These are phyloP conservation scores for Xerocomellus amylosporus DNA, from an alignment of 768 basidiomycete species.

Conservation along the genomic window DNA sequence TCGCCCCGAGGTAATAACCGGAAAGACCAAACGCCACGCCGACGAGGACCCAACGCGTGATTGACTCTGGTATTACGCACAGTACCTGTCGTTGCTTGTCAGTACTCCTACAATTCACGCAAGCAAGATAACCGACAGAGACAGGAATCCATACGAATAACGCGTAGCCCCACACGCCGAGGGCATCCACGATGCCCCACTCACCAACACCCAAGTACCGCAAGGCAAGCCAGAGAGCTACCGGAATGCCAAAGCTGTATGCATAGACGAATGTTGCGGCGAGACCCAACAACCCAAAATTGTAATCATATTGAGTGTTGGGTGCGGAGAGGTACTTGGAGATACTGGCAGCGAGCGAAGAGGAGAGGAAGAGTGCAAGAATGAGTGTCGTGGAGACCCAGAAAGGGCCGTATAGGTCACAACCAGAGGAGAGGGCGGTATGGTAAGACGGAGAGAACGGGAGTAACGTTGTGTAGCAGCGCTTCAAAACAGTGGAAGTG, in stretches of 20 bases:
- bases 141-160: constrained; percentile 89
- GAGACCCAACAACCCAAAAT: constrained; percentile 82
- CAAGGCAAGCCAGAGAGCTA: constrained; percentile 80
- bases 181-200: constrained; percentile 83
- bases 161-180: constrained; percentile 78
- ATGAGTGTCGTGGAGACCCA: constrained; percentile 97
- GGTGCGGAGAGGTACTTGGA: constrained; percentile 76
- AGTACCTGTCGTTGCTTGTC: constrained; percentile 53
- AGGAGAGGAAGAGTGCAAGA: constrained; percentile 89
- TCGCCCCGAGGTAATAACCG: constrained; percentile 80
- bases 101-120: background rate
- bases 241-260: constrained; percentile 81
- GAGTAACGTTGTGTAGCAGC: constrained; percentile 77
- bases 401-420: constrained; percentile 87
- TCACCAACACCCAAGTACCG: constrained; percentile 86
- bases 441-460: constrained; percentile 66
- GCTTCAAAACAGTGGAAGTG: constrained; percentile 68
- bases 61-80: constrained; percentile 80
- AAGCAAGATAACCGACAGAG: constrained; percentile 48
- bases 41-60: constrained; percentile 80
- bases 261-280: constrained; percentile 82
- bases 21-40: constrained; percentile 73
- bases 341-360: constrained; percentile 87
- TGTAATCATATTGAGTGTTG: constrained; percentile 62
- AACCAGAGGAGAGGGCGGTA: constrained; percentile 51